These are phyloP conservation scores for Nicotiana benthamiana DNA, from an alignment of 257 asterid species.

Conservation along the genomic window DNA sequence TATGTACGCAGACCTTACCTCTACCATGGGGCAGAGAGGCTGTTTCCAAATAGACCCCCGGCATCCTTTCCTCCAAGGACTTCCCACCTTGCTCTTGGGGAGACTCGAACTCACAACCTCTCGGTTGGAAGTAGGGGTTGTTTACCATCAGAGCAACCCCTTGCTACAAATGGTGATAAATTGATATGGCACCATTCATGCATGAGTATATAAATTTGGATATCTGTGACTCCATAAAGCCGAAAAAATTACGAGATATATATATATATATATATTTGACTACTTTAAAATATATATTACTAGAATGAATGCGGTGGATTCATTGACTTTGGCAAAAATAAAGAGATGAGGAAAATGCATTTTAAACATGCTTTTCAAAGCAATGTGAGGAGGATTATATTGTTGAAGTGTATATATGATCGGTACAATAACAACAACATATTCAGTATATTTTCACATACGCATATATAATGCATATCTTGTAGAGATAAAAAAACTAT, in stretches of 20 bases:
- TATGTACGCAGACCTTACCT: too few relatives aligned
- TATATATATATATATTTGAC: not conserved
- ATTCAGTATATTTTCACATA: too few relatives aligned
- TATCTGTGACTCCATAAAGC: not conserved
- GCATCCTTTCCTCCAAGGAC: too few relatives aligned
- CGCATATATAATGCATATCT: too few relatives aligned
- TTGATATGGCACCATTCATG: not conserved
- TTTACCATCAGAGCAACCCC: too few relatives aligned
- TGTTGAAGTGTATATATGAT: not conserved
- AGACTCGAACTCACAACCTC: too few relatives aligned
- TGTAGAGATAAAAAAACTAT: too few relatives aligned
- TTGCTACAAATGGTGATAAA: not conserved
- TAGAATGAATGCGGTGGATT: not conserved
- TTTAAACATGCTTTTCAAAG: not conserved
- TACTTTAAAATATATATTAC: not conserved
- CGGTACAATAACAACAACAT: not conserved
- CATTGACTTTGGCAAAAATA: not conserved
- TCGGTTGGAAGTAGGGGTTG: too few relatives aligned
- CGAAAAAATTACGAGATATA: not conserved
- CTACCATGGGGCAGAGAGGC: too few relatives aligned
- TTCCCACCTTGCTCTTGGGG: too few relatives aligned
- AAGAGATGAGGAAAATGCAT: not conserved
- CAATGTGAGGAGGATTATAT: not conserved
- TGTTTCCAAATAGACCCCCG: too few relatives aligned
- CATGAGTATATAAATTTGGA: not conserved